phyloP scores from a whole-genome alignment of 768 basidiomycete species.

The Sarcomyxa edulis region DNA sequence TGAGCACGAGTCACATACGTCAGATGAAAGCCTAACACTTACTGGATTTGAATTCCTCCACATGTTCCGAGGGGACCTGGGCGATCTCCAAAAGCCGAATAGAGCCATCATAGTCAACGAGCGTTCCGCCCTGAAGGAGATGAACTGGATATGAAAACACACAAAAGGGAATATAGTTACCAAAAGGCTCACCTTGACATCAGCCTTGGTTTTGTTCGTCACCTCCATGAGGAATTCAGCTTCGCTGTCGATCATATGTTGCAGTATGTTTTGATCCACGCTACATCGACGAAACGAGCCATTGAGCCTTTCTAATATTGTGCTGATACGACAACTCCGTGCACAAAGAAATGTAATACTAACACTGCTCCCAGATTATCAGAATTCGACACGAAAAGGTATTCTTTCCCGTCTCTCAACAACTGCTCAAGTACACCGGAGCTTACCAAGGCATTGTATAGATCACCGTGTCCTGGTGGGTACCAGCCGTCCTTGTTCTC shows the following conservation, averaged over 20 bases:
- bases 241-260: constrained; percentile 77
- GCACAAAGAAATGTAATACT: constrained; percentile 46
- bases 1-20: constrained; percentile 1
- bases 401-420: constrained; percentile 89
- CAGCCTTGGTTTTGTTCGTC: constrained; percentile 95
- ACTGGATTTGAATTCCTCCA: constrained; percentile 90
- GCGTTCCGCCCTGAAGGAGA: constrained; percentile 63
- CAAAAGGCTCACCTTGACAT: constrained; percentile 36
- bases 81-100: constrained; percentile 90
- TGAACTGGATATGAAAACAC: not conserved
- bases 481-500: constrained; percentile 94
- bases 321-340: not conserved
- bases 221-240: constrained; percentile 94
- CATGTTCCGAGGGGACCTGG: constrained; percentile 88
- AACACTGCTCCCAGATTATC: constrained; percentile 95
- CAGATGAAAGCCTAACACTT: constrained; percentile 9
- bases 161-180: not conserved
- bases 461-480: constrained; percentile 94
- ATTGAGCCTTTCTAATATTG: no score
- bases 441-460: constrained; percentile 89
- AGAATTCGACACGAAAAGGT: constrained; percentile 96
- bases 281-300: constrained; percentile 34
- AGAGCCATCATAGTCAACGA: constrained; percentile 86
- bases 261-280: constrained; percentile 78
- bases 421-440: constrained; percentile 90